Base-by-base conservation (phyloP, 2,329 filamentous ascomycete species). In the Colletotrichum acutatum region DNA sequence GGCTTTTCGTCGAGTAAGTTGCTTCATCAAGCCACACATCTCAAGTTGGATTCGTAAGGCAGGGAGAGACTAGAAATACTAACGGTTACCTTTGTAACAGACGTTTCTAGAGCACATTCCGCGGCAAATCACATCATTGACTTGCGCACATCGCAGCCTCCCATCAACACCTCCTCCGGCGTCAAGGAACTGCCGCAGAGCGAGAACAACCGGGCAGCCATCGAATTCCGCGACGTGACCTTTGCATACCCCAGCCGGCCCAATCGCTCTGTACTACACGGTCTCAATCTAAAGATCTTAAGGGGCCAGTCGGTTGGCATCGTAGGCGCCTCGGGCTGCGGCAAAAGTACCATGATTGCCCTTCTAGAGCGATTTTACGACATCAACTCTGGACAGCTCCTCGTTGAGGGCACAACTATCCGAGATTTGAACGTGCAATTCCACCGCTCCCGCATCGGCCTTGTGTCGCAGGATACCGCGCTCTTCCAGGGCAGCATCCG, bases 321-420 rank as follows among this genome's bases (percentile, higher is more conserved):
- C 42, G 89, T 90, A 0, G 89, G 89, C 5, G 80, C 86, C 9
- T 87, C 86, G 0, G 88, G 89, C 4, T 89, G 87, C 65, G 89
- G 89, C 1, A 92, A 92, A 77, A 90, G 87, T 1, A 92, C 90
- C 1, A 88, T 90, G 62, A 84, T 92, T 64, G 84, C 86, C 5
- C 81, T 87, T 68, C 78, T 88, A 0, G 83, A 86, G 72, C 81
- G 85, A 1, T 85, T 92, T 52, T 92, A 92, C 75, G 87, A 90
- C 52, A 42, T 56, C 11, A 30, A 32, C 37, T 49, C 54, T 5
- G 54, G 64, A 8, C 64, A 66, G 3, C 77, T 82, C 49, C 74
- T 64, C 26, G 66, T 82, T 1, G 80, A 80, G 26, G 79, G 77
- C 6, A 63, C 71, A 4, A 64, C 72, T 4, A 71, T 82, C 9